Base-by-base conservation (phyloP, 2,329 filamentous ascomycete species). In the Aspergillus alliaceus region DNA sequence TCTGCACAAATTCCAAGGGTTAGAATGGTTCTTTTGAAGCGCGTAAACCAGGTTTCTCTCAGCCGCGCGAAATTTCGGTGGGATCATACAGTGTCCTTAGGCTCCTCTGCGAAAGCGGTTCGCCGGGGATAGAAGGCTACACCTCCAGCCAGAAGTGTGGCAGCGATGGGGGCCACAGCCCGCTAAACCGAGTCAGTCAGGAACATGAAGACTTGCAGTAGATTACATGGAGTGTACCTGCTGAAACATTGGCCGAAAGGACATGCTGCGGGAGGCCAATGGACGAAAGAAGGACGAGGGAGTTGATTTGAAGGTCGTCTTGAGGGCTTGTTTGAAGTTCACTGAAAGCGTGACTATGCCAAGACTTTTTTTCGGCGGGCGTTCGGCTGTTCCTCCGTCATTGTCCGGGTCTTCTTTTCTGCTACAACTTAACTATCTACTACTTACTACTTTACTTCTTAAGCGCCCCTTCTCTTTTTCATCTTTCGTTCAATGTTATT, bases 101-200 rank as follows among this genome's bases (percentile, higher is more conserved):
- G 74, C 56, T 72, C 72, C 66, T 80, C 77, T 55, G 77, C 77
- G 59, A 71, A 76, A 27, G 70, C 75, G 56, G 71, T 77, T 54
- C 70, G 71, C 59, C 72, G 72, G 54, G 75, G 76, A 64, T 75
- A 73, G 61, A 74, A 58, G 59, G 70, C 70, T 52, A 76, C 67
- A 59, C 72, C 71, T 64, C 74, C 74, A 61, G 72, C 74, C 59
- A 77, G 65, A 61, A 77, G 70, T 57, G 72, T 70, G 62, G 69
- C 71, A 64, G 74, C 73, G 64, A 76, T 68, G 58, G 72, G 72
- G 69, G 71, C 72, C 64, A 73, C 70, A 68, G 68, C 70, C 66
- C 72, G 72, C 70, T 75, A 54, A 53, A 65, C 56, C 49, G 54
- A 40, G 64, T 75, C 59, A 75, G 68, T 56, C 60, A 12, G 2